Conservation (phyloP, 140 eudicot species). For the Bidens hawaiensis region DNA sequence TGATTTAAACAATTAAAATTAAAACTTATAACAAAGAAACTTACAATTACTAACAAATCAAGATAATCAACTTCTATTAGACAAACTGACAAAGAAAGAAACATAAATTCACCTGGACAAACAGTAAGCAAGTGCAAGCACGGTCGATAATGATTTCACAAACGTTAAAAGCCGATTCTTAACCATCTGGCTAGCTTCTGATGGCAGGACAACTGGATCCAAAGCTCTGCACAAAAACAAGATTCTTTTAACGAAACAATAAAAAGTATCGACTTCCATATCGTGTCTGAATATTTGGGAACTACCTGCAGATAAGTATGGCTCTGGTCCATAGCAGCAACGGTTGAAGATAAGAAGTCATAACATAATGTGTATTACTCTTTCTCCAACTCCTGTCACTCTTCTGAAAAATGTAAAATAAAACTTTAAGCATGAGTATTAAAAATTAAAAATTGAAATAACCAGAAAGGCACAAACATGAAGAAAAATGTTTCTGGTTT, state of each 20-base stretch:
- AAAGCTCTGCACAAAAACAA: conserved; percentile 54
- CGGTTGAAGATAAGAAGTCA: conserved; percentile 75
- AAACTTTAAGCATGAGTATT: background rate
- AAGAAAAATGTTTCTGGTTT: conserved; percentile 53
- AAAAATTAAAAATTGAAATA: background rate
- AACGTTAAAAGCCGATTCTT: conserved; percentile 73
- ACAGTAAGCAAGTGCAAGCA: conserved; percentile 83
- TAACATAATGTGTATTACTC: conserved; percentile 56
- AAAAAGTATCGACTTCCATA: conserved; percentile 1
- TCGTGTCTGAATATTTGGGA: background rate
- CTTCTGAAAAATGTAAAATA: conserved; percentile 46
- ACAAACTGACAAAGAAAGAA: background rate
- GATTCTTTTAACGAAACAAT: background rate
- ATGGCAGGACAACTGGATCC: conserved; percentile 76
- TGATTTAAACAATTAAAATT: background rate
- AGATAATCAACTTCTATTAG: background rate
- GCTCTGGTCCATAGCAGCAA: conserved; percentile 80
- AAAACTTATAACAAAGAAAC: background rate
- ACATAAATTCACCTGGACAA: conserved; percentile 60
- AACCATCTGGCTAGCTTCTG: conserved; percentile 81
- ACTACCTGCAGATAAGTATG: conserved; percentile 73
- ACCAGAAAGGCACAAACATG: conserved; percentile 39
- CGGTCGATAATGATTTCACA: conserved; percentile 82
- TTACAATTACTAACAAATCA: background rate
- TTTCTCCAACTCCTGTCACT: conserved; percentile 71